phyloP scores from a whole-genome alignment of 768 basidiomycete species.

The Russula sp. region DNA sequence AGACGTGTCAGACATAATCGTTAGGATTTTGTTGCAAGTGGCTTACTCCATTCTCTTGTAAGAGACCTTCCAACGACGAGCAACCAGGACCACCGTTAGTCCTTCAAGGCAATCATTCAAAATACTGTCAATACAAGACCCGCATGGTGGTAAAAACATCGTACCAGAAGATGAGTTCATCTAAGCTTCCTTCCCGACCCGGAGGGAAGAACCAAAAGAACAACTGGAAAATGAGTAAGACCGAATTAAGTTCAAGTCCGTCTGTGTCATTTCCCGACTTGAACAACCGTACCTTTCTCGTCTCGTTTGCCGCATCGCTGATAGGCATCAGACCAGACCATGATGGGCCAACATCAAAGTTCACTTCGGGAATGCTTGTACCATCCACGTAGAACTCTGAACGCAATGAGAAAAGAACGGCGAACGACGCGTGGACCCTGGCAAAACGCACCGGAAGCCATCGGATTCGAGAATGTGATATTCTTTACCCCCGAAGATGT shows the following conservation, averaged over 20 bases:
- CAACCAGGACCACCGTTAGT: conserved; percentile 82
- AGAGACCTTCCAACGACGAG: conserved; percentile 64
- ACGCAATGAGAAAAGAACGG: background rate
- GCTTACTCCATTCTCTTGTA: conserved; percentile 74
- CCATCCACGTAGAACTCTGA: conserved; percentile 72
- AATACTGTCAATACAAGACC: background rate
- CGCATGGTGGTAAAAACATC: conserved; percentile 28
- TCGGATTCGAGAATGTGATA: conserved; percentile 68
- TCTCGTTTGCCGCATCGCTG: conserved; percentile 54
- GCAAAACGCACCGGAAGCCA: conserved; percentile 50
- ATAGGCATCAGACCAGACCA: conserved; percentile 76
- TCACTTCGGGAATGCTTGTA: conserved; percentile 58
- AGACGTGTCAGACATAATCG: background rate
- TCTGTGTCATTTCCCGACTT: background rate
- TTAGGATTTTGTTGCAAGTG: conserved; percentile 20
- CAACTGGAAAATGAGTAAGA: conserved; percentile 43
- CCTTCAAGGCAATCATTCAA: conserved; percentile 40
- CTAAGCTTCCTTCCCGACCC: conserved; percentile 63
- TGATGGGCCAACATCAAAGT: conserved; percentile 72
- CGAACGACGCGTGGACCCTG: background rate
- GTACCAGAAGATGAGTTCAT: conserved; percentile 76
- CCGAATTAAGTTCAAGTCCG: background rate
- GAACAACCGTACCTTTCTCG: conserved; percentile 52
- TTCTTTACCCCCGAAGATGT: conserved; percentile 45
- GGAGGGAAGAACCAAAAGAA: conserved; percentile 88